Evolutionary conservation across 2,329 filamentous ascomycete genomes (phyloP).

Genomic region (Didymella pinodella): DNA sequence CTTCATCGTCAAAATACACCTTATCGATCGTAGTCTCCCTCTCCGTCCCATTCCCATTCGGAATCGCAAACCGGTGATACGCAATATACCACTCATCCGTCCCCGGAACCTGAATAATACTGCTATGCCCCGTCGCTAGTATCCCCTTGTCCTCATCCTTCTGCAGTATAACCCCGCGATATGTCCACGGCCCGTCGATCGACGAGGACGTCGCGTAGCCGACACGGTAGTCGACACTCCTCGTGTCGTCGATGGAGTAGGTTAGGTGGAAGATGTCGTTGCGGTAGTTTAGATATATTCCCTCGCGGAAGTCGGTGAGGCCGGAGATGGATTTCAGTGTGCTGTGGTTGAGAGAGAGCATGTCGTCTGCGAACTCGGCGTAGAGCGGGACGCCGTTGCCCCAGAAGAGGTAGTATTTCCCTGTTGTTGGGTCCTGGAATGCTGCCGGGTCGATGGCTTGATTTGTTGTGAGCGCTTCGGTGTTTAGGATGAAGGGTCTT

Average conservation of each 20-base stretch:
- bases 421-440: constrained; percentile 36
- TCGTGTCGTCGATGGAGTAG: constrained; percentile 42
- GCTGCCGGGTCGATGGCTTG: constrained; percentile 40
- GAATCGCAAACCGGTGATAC: constrained; percentile 41
- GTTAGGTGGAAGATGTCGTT: constrained; percentile 38
- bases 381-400: constrained; percentile 33
- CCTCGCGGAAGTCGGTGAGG: constrained; percentile 37
- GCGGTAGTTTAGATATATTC: constrained; percentile 38
- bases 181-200: constrained; percentile 38
- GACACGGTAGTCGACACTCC: constrained; percentile 38
- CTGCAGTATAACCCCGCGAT: constrained; percentile 36
- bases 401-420: constrained; percentile 42
- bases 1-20: constrained; percentile 35
- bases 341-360: constrained; percentile 30
- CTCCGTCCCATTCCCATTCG: constrained; percentile 33
- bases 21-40: constrained; percentile 39
- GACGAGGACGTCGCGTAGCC: constrained; percentile 36
- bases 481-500: constrained; percentile 40
- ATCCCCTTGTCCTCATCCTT: constrained; percentile 36
- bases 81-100: constrained; percentile 45
- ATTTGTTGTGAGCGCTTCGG: constrained; percentile 31
- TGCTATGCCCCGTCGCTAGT: constrained; percentile 36
- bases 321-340: constrained; percentile 28
- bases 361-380: constrained; percentile 36
- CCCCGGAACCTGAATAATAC: constrained; percentile 38